These are phyloP conservation scores for Trifolium dubium DNA, from an alignment of 306 rosid genomes.

Conservation along the genomic window DNA sequence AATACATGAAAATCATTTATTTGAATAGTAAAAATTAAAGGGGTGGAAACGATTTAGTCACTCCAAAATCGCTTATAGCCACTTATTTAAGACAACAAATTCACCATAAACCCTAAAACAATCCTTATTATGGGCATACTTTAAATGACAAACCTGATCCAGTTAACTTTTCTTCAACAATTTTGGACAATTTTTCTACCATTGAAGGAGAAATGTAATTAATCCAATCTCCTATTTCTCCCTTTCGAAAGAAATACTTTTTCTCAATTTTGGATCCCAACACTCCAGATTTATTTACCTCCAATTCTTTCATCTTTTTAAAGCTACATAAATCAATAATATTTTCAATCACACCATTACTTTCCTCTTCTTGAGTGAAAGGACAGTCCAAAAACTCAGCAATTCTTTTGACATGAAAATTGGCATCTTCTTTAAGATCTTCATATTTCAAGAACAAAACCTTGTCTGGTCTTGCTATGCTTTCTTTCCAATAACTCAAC, in stretches of 20 bases:
- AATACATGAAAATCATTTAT: too few species aligned
- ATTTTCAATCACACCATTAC: conserved; percentile 44
- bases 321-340: conserved; percentile 55
- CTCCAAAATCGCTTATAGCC: too few species aligned
- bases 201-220: neutral
- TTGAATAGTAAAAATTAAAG: too few species aligned
- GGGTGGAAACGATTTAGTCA: too few species aligned
- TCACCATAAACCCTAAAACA: too few species aligned
- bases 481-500: conserved; percentile 41
- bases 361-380: conserved; percentile 50
- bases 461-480: conserved; percentile 51
- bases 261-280: conserved; percentile 46
- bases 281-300: conserved; percentile 48
- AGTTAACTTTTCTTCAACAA: neutral
- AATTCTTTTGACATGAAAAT: neutral
- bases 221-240: neutral
- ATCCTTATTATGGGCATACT: too few species aligned
- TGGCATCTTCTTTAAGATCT: neutral
- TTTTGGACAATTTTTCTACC: neutral
- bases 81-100: too few species aligned
- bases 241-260: conserved; percentile 42
- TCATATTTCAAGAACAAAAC: conserved; percentile 60
- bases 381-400: neutral
- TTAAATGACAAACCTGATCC: neutral
- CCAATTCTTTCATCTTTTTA: conserved; percentile 55